Evolutionary conservation across 129 eudicot species (phyloP), one percentile per base, ranked within the genome.

Genomic region (Sambucus nigra): DNA sequence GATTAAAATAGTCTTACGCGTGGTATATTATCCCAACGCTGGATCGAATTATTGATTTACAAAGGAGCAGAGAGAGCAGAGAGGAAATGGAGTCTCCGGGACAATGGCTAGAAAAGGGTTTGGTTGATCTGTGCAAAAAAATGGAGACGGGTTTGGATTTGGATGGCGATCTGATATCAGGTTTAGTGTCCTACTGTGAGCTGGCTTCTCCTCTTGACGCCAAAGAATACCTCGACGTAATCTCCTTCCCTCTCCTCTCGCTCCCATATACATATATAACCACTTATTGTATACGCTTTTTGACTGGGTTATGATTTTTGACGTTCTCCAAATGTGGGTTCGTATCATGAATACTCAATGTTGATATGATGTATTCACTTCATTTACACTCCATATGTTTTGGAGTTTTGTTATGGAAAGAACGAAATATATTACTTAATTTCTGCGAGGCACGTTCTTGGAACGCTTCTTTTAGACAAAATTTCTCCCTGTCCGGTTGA

Each of bases 161-260:
- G 68, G 94, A 92, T 45, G 86, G 55, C 0, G 99, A 92, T 59
- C 57, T 92, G 61, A 86, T 92, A 24, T 86, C 99, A 1, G 99
- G 99, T 9, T 84, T 92, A 33, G 99, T 92, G 57, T 92, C 99
- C 38, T 92, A 92, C 70, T 92, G 99, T 47, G 80, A 86, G 53
- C 70, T 86, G 59, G 99, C 99, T 54, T 69, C 99, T 57, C 94
- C 99, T 20, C 69, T 82, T 52, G 99, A 92, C 61, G 99, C 99
- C 55, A 86, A 86, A 61, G 99, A 92, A 49, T 92, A 92, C 61
- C 99, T 92, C 39, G 87, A 86, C 46, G 99, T 92, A 80, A 48
- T 54, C 26, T 35, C 65, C 10, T 35, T 41, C 65, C 46, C 17
- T 51, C 25, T 64, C 29, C 53, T 0, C 33, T 0, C 50, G 15